These are phyloP conservation scores for Rhynchosporium graminicola DNA, from an alignment of 2,329 filamentous ascomycete species.

Conservation along the genomic window DNA sequence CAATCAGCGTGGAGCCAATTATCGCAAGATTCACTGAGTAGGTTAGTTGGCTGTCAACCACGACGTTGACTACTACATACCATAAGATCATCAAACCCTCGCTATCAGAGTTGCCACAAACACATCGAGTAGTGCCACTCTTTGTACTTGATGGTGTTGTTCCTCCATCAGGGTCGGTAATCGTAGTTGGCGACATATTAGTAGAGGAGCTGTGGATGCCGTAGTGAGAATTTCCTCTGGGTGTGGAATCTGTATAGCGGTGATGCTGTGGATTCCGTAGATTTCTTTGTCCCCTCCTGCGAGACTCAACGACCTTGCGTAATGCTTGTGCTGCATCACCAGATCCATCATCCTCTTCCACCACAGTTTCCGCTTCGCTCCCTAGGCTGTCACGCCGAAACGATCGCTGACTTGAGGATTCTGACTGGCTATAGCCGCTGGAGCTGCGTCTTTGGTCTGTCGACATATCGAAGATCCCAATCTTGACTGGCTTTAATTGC, in stretches of 20 bases:
- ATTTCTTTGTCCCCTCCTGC: conserved; percentile 34
- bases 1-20: conserved; percentile 66
- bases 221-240: conserved; percentile 30
- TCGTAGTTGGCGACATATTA: conserved; percentile 53
- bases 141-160: conserved; percentile 46
- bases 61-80: conserved; percentile 45
- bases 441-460: conserved; percentile 31
- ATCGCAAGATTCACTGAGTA: conserved; percentile 60
- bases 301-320: conserved; percentile 49
- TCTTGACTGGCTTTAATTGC: conserved; percentile 33
- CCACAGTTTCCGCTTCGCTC: conserved; percentile 61
- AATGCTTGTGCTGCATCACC: conserved; percentile 63
- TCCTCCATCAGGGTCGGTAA: conserved; percentile 50
- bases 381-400: conserved; percentile 41
- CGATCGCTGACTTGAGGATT: conserved; percentile 37
- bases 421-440: conserved; percentile 37
- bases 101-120: conserved; percentile 50
- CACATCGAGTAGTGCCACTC: conserved; percentile 51
- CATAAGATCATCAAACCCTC: conserved; percentile 64
- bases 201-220: conserved; percentile 32
- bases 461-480: conserved; percentile 33
- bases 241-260: conserved; percentile 28
- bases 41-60: conserved; percentile 26
- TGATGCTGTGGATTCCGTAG: conserved; percentile 31
- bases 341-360: conserved; percentile 49